These are phyloP conservation scores for Kluyveromyces starmeri DNA, from an alignment of 805 yeast genomes.

Conservation along the genomic window DNA sequence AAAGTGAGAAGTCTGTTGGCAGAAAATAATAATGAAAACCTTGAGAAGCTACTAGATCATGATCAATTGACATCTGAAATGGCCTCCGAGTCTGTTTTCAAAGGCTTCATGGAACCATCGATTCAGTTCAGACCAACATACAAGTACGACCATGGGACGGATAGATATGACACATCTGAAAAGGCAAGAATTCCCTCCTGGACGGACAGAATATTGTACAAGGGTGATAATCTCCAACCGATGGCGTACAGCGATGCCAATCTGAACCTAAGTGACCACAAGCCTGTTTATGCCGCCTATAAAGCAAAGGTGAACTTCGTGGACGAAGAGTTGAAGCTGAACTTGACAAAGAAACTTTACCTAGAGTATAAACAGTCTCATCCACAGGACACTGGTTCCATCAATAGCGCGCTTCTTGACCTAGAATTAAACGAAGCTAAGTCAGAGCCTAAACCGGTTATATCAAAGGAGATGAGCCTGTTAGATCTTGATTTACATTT, in stretches of 20 bases:
- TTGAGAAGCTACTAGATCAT: slow-evolving; percentile 42
- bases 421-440: slow-evolving; percentile 7
- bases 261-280: slow-evolving; percentile 73
- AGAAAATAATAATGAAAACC: slow-evolving; percentile 31
- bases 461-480: slow-evolving; percentile 9
- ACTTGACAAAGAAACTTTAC: slow-evolving; percentile 50
- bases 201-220: slow-evolving; percentile 82
- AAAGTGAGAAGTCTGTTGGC: slow-evolving; percentile 53
- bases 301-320: slow-evolving; percentile 56
- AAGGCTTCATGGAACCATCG: slow-evolving; percentile 66
- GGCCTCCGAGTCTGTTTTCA: slow-evolving; percentile 61
- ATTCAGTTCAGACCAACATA: slow-evolving; percentile 83
- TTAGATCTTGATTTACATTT: slow-evolving; percentile 9
- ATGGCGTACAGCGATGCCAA: slow-evolving; percentile 60
- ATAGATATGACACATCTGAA: slow-evolving; percentile 77
- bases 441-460: slow-evolving; percentile 5
- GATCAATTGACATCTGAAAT: slow-evolving; percentile 80
- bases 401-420: slow-evolving; percentile 14
- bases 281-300: slow-evolving; percentile 84
- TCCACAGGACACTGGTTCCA: slow-evolving; percentile 20
- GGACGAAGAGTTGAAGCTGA: slow-evolving; percentile 51
- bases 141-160: slow-evolving; percentile 81
- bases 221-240: slow-evolving; percentile 51
- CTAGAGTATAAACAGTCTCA: slow-evolving; percentile 40
- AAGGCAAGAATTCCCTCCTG: slow-evolving; percentile 91